Evolutionary conservation across 2,329 filamentous ascomycete genomes (phyloP).

Genomic region (Raffaelea deltoideospora): DNA sequence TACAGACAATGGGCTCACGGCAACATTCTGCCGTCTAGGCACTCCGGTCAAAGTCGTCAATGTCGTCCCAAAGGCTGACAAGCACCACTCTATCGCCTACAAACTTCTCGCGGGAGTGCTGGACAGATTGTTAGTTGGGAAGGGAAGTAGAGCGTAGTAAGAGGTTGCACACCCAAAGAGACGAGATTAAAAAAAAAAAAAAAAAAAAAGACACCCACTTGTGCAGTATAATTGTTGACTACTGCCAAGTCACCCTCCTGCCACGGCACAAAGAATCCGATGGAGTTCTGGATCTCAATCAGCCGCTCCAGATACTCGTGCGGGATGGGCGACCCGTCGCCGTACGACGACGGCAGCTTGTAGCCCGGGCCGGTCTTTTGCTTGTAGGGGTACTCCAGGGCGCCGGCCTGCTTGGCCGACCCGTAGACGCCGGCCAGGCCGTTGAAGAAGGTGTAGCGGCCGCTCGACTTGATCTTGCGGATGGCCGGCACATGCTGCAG

Average conservation of each 20-base stretch:
- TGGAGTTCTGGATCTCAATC: constrained; percentile 4
- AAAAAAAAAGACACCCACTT: too few relatives aligned
- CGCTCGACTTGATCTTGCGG: constrained; percentile 4
- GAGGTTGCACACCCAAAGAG: too few relatives aligned
- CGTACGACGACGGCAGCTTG: constrained; percentile 6
- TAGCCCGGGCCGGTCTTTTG: constrained; percentile 3
- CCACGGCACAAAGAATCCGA: constrained; percentile 7
- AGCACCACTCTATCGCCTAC: too few relatives aligned
- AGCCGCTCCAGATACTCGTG: constrained; percentile 4
- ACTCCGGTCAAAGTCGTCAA: too few relatives aligned
- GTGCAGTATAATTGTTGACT: constrained; percentile 7
- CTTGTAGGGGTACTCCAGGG: constrained; percentile 3
- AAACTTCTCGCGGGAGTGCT: too few relatives aligned
- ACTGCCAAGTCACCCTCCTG: constrained; percentile 6
- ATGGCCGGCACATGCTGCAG: constrained; percentile 6
- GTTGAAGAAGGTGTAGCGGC: constrained; percentile 4
- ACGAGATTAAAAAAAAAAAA: too few relatives aligned
- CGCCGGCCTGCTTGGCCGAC: constrained; percentile 1
- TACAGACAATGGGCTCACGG: too few relatives aligned
- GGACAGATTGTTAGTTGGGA: too few relatives aligned
- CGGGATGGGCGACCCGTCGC: constrained; percentile 4
- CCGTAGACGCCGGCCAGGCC: constrained; percentile 6
- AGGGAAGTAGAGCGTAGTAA: too few relatives aligned
- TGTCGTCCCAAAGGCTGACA: too few relatives aligned
- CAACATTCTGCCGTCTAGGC: too few relatives aligned